These are phyloP conservation scores for Lepidium sativum DNA, from an alignment of 345 rosid genomes.

Conservation along the genomic window DNA sequence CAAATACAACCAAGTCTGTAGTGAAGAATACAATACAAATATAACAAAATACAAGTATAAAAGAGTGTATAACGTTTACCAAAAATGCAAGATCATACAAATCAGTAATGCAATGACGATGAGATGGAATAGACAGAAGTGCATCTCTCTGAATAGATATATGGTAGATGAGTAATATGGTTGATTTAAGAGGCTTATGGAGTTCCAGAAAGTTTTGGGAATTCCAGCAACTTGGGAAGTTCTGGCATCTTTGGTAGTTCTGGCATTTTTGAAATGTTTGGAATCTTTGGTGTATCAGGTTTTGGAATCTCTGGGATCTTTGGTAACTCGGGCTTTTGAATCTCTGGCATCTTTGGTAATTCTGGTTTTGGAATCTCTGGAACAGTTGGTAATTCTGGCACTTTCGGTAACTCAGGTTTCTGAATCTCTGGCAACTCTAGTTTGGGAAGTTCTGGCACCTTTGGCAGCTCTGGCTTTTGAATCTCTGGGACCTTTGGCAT, in stretches of 20 bases:
- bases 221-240: slow-evolving; percentile 23
- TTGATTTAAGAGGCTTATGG: not conserved
- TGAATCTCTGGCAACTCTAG: not conserved
- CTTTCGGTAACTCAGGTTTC: not conserved
- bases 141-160: not conserved
- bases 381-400: not conserved
- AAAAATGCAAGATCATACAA: not conserved
- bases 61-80: not conserved
- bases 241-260: slow-evolving; percentile 17
- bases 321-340: not conserved
- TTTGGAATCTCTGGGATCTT: not conserved
- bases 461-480: slow-evolving; percentile 3
- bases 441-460: not conserved
- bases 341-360: not conserved
- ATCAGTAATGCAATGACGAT: not conserved
- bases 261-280: not conserved
- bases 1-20: not conserved
- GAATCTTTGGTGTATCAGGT: not conserved
- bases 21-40: slow-evolving; percentile 6
- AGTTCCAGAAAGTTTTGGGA: slow-evolving; percentile 21
- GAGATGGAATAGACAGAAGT: not conserved
- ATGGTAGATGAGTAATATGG: not conserved
- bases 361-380: slow-evolving; percentile 14
- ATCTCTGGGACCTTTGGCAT: not conserved
- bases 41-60: slow-evolving; percentile 1